Conservation (phyloP, 495 filamentous ascomycete species). For the Penicillium flavigenum region DNA sequence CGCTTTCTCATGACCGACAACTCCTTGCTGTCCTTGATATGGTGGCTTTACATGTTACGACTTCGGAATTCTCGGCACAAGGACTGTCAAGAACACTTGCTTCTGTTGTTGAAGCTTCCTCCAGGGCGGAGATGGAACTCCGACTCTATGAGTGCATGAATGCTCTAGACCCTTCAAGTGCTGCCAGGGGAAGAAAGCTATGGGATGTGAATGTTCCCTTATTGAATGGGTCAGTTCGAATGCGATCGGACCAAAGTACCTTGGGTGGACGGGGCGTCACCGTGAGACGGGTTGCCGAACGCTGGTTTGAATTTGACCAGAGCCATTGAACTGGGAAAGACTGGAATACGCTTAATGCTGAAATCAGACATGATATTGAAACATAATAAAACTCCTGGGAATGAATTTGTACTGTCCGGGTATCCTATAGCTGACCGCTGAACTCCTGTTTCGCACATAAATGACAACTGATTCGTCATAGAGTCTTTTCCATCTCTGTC, state of each 20-base stretch:
- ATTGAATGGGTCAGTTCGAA: conserved; percentile 58
- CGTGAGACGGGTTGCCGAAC: conserved; percentile 59
- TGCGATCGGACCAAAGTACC: conserved; percentile 51
- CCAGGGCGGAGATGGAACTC: conserved; percentile 31
- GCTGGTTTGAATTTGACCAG: conserved; percentile 68
- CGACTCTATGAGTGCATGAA: conserved; percentile 46
- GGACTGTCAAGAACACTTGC: conserved; percentile 72
- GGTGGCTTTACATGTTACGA: conserved; percentile 65
- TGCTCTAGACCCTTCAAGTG: conserved; percentile 26
- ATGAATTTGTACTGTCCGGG: conserved; percentile 37
- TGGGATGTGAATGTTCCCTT: conserved; percentile 61
- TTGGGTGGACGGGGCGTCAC: conserved; percentile 70
- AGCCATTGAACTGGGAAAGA: not conserved
- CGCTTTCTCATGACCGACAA: conserved; percentile 4
- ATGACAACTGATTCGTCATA: conserved; percentile 47
- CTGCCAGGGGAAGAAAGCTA: conserved; percentile 36
- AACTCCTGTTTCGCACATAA: conserved; percentile 39
- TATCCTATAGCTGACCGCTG: conserved; percentile 44
- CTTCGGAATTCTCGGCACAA: conserved; percentile 80
- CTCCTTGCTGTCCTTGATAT: conserved; percentile 66
- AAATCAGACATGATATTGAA: conserved; percentile 12
- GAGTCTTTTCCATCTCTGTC: conserved; percentile 94
- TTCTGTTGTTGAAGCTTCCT: conserved; percentile 63
- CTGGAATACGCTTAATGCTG: not conserved
- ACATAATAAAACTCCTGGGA: conserved; percentile 27